Evolutionary conservation across 305 asterid species (phyloP), one percentile per base, ranked within the genome.

Genomic region (Rubia balearica): DNA sequence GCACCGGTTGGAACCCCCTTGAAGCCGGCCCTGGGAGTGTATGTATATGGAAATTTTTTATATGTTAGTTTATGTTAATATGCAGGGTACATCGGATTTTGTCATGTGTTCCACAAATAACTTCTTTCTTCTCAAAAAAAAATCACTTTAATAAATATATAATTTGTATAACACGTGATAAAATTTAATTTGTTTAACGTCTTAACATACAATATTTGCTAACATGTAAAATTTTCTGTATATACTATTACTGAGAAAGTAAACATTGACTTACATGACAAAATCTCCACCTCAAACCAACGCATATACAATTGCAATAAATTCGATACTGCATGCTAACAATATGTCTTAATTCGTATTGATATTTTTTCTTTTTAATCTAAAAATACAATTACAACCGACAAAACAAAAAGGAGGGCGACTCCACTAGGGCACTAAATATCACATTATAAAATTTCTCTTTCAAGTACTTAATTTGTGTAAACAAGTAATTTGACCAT

Each of bases 291-390:
- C 68, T 42, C 61, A 51, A 71, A 71, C 43, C 11, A 71, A 62
- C 71, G 79, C 33, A 76, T 75, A 73, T 76, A 79, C 78, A 69
- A 36, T 79, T 79, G 61, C 71, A 69, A 53, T 61, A 68, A 73
- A 30, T 64, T 41, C 68, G 72, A 67, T 12, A 71, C 38, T 30
- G 75, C 75, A 63, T 45, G 33, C 69, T 55, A 67, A 66, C 43
- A 30, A 13, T 6, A 21, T 75, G 46, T 69, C 71, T 69, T 64
- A 48, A 38, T 27, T 38, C 24, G 74, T 68, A 68, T 74, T 38
- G 51, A 64, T 38, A 6, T 22, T 59, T 36, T 62, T 62, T 14
- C 5, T 10, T 61, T 27, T 38, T 40, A 48, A 43, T 69, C 67
- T 45, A 67, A 22, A 57, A 1, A 49, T 40, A 68, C 22, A 62